Percentiles rank a stretch among this genome's conserved stretches.
Conservation (phyloP, 805 yeast genomes). For the Pichia rugopelliculosa region DNA sequence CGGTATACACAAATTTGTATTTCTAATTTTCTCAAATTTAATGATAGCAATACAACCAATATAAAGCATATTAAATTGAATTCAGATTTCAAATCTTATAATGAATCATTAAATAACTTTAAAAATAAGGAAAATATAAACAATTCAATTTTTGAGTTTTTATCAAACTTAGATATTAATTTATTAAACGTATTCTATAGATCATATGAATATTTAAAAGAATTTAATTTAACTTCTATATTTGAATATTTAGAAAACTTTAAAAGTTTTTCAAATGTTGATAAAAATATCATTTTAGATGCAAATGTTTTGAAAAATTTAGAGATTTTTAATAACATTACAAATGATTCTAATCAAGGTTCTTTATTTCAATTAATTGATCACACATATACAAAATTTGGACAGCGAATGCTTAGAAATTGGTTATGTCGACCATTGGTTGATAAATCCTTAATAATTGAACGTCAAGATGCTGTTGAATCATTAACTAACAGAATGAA, state of each 20-base stretch:
- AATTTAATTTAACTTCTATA: conserved; percentile 53
- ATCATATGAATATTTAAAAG: conserved; percentile 48
- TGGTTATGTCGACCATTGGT: conserved; percentile 77
- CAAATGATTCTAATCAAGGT: conserved; percentile 52
- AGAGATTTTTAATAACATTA: conserved; percentile 65
- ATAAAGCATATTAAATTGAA: background rate
- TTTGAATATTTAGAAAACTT: conserved; percentile 47
- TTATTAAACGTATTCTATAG: conserved; percentile 31
- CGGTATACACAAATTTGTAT: conserved; percentile 26
- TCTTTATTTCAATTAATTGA: conserved; percentile 74
- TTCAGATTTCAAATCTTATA: background rate
- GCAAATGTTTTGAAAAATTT: conserved; percentile 61
- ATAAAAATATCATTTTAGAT: conserved; percentile 46
- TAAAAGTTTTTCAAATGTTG: conserved; percentile 39
- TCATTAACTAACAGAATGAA: conserved; percentile 36
- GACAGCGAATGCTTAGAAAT: conserved; percentile 52
- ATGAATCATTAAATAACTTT: conserved; percentile 7
- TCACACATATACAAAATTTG: conserved; percentile 73
- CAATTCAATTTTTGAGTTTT: conserved; percentile 12
- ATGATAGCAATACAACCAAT: conserved; percentile 1
- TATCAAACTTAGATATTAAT: conserved; percentile 11
- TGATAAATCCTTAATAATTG: conserved; percentile 43
- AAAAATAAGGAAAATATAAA: conserved; percentile 5
- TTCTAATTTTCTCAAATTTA: conserved; percentile 13
- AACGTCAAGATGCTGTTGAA: conserved; percentile 57